Conservation (phyloP, 1,284 basidiomycete species). For the Phellinidium pouzarii region DNA sequence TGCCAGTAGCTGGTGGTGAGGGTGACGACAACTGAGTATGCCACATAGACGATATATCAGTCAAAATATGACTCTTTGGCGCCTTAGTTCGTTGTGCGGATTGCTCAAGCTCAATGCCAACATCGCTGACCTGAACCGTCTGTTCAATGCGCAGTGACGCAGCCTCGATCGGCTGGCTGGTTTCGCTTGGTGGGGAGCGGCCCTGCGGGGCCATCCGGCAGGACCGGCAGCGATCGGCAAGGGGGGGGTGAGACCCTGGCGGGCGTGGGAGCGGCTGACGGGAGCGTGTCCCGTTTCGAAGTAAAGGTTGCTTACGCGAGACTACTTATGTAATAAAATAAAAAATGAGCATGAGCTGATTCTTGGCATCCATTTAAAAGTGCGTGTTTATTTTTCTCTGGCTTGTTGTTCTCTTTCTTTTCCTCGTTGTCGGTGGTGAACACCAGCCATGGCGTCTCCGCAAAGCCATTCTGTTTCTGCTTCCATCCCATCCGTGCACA, state of each 20-base stretch:
- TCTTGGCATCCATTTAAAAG: constrained; percentile 1
- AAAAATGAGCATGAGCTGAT: constrained; percentile 2
- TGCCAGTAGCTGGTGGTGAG: neutral
- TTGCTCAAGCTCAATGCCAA: no score
- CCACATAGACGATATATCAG: no score
- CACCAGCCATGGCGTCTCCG: constrained; percentile 4
- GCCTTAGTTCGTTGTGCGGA: no score
- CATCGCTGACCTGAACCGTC: neutral
- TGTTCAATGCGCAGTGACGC: neutral
- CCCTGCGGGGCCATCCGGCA: no score
- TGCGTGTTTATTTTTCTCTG: neutral
- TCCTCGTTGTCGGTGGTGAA: neutral
- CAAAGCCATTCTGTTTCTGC: constrained; percentile 9
- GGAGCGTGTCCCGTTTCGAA: neutral
- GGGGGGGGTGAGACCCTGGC: no score
- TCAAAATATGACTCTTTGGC: no score
- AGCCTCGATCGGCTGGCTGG: neutral
- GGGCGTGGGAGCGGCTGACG: neutral
- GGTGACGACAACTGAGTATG: no score
- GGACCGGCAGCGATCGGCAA: no score
- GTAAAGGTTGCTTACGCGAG: neutral
- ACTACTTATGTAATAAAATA: neutral
- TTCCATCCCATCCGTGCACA: constrained; percentile 7
- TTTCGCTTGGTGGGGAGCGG: constrained; percentile 9
- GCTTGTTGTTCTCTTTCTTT: neutral